phyloP scores from a whole-genome alignment of 2,329 filamentous ascomycete species.

The Coniosporium tulheliwenetii region DNA sequence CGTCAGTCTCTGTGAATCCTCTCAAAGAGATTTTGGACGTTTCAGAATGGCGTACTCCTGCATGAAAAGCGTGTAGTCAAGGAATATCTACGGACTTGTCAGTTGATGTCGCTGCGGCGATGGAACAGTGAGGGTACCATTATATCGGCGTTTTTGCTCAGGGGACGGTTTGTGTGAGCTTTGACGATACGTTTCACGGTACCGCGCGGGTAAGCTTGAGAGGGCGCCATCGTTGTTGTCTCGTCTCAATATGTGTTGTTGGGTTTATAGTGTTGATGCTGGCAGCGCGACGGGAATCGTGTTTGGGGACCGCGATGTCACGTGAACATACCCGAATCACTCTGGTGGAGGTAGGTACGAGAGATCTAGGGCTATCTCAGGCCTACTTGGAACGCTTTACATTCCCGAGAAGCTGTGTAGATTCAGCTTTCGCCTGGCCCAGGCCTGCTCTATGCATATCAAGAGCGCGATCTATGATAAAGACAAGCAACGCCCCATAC shows the following conservation, averaged over 20 bases:
- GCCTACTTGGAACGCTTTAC: no score
- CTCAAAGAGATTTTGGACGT: background rate
- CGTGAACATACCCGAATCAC: no score
- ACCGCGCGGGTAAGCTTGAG: slow-evolving; percentile 68
- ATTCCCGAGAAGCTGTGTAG: no score
- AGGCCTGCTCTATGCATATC: no score
- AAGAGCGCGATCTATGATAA: no score
- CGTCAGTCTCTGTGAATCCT: background rate
- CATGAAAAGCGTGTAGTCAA: slow-evolving; percentile 75
- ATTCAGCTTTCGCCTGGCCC: no score
- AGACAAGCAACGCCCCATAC: no score
- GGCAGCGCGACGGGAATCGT: no score
- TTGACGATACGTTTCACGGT: slow-evolving; percentile 84
- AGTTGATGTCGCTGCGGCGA: background rate
- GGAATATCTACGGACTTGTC: slow-evolving; percentile 48
- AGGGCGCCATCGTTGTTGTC: slow-evolving; percentile 34
- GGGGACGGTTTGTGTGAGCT: slow-evolving; percentile 63
- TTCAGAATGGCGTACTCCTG: slow-evolving; percentile 32
- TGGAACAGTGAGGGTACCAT: slow-evolving; percentile 36
- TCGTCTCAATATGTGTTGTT: background rate
- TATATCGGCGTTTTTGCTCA: slow-evolving; percentile 78
- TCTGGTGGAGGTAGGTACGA: no score
- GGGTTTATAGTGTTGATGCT: no score
- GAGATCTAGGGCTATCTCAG: no score
- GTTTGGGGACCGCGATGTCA: no score